A percentile compares a stretch with the other conserved stretches of the same genome.
Evolutionary conservation across 768 basidiomycete genomes (phyloP).

Genomic region (Boletus rex-veris): DNA sequence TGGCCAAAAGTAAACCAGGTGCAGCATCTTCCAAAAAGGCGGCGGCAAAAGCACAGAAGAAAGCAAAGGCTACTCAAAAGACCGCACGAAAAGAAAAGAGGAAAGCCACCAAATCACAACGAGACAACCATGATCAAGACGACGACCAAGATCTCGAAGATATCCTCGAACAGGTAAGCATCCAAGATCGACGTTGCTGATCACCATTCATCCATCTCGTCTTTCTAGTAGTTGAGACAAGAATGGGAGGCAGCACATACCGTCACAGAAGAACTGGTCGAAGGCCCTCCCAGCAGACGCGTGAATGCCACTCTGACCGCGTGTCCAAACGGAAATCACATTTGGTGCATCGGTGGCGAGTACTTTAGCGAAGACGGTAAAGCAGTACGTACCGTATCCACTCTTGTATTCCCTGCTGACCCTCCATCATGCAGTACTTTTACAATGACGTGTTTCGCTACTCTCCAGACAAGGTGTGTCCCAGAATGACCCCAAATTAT

Average conservation of each 20-base stretch:
- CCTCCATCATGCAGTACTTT: constrained; percentile 53
- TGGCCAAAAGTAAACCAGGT: constrained; percentile 19
- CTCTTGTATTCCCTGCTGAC: not conserved
- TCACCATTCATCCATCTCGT: not conserved
- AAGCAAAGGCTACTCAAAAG: constrained; percentile 64
- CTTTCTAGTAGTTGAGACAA: constrained; percentile 60
- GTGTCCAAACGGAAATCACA: constrained; percentile 74
- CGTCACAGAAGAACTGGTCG: constrained; percentile 81
- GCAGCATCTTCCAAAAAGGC: constrained; percentile 36
- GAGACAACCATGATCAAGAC: constrained; percentile 55
- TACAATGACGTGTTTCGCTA: constrained; percentile 89
- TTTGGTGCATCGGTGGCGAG: constrained; percentile 86
- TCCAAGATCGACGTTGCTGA: not conserved
- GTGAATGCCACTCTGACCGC: constrained; percentile 81
- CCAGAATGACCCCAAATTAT: not conserved
- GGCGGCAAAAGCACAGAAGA: constrained; percentile 59
- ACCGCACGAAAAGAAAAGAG: constrained; percentile 65
- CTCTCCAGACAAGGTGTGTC: constrained; percentile 68
- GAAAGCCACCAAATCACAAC: constrained; percentile 44
- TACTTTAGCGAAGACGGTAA: constrained; percentile 85
- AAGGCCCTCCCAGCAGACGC: constrained; percentile 77
- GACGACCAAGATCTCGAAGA: constrained; percentile 78
- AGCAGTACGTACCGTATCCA: constrained; percentile 46
- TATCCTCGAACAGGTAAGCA: constrained; percentile 70
- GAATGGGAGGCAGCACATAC: constrained; percentile 83